A percentile compares a stretch with the other conserved stretches of the same genome.
Conservation (phyloP, 768 basidiomycete genomes). For the Mycena capillaripes region DNA sequence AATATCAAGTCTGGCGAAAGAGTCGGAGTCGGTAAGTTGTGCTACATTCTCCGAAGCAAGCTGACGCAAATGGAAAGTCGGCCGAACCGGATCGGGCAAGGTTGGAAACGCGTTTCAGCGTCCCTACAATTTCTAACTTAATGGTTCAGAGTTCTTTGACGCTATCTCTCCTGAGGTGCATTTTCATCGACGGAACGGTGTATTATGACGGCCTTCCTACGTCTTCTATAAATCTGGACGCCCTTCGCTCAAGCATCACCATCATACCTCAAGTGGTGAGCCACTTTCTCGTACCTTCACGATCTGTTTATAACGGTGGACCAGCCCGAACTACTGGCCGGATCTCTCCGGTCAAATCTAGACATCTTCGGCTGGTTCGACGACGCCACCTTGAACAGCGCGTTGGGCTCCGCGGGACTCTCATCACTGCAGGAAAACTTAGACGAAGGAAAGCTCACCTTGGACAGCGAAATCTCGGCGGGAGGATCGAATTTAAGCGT, state of each 20-base stretch:
- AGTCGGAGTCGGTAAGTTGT: conserved; percentile 61
- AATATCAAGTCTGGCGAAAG: conserved; percentile 67
- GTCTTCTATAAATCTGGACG: conserved; percentile 64
- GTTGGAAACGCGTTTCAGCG: not conserved
- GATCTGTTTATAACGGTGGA: no score
- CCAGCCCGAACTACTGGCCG: conserved; percentile 57
- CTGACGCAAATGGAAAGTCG: not conserved
- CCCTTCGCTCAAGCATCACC: conserved; percentile 68
- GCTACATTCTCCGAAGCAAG: not conserved
- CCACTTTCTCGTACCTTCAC: no score
- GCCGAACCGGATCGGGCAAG: not conserved
- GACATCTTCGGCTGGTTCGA: conserved; percentile 63
- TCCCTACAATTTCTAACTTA: not conserved
- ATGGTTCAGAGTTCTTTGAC: not conserved
- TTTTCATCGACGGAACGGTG: conserved; percentile 70
- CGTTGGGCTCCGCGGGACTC: conserved; percentile 51
- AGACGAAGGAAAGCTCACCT: conserved; percentile 41
- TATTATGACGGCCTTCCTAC: conserved; percentile 68
- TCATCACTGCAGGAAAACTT: conserved; percentile 50
- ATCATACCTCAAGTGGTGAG: conserved; percentile 67
- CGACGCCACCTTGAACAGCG: conserved; percentile 52
- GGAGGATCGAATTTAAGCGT: conserved; percentile 48
- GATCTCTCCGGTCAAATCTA: conserved; percentile 59
- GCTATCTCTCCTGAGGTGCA: conserved; percentile 56
- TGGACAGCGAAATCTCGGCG: conserved; percentile 50